A percentile compares a stretch with the other conserved stretches of the same genome.
These are phyloP conservation scores for Gaeumannomyces sp. DNA, from an alignment of 2,329 filamentous ascomycete genomes.

Conservation along the genomic window DNA sequence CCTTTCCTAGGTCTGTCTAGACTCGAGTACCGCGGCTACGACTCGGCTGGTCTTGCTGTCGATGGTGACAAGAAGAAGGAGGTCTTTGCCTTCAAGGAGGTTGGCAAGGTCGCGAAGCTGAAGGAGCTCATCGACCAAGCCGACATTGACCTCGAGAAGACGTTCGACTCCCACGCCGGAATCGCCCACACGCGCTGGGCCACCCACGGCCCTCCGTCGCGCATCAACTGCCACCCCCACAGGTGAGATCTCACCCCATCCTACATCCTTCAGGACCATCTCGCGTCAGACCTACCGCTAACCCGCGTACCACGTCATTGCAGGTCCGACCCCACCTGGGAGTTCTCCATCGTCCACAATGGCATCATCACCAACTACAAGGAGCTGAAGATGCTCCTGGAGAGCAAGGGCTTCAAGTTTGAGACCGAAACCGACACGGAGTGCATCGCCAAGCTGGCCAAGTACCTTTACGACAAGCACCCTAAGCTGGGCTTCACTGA, in stretches of 20 bases:
- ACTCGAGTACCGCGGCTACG: slow-evolving; percentile 97
- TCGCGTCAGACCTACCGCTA: background rate
- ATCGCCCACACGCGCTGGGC: slow-evolving; percentile 99
- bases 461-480: slow-evolving; percentile 96
- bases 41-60: slow-evolving; percentile 91
- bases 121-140: slow-evolving; percentile 84
- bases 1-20: slow-evolving; percentile 70
- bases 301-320: slow-evolving; percentile 7
- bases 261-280: background rate
- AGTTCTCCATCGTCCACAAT: slow-evolving; percentile 98
- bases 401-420: slow-evolving; percentile 94
- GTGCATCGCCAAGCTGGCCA: slow-evolving; percentile 97
- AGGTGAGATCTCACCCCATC: slow-evolving; percentile 51
- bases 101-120: slow-evolving; percentile 97
- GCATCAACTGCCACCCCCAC: slow-evolving; percentile 96
- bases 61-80: slow-evolving; percentile 99
- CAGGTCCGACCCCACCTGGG: slow-evolving; percentile 90
- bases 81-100: slow-evolving; percentile 96
- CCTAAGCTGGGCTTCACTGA: slow-evolving; percentile 93
- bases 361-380: slow-evolving; percentile 99
- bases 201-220: slow-evolving; percentile 90
- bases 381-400: slow-evolving; percentile 89
- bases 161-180: slow-evolving; percentile 96
- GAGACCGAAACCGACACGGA: slow-evolving; percentile 99
- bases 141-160: slow-evolving; percentile 79